Evolutionary conservation across 805 yeast genomes (phyloP).

Genomic region (Pichia pseudocactophila): DNA sequence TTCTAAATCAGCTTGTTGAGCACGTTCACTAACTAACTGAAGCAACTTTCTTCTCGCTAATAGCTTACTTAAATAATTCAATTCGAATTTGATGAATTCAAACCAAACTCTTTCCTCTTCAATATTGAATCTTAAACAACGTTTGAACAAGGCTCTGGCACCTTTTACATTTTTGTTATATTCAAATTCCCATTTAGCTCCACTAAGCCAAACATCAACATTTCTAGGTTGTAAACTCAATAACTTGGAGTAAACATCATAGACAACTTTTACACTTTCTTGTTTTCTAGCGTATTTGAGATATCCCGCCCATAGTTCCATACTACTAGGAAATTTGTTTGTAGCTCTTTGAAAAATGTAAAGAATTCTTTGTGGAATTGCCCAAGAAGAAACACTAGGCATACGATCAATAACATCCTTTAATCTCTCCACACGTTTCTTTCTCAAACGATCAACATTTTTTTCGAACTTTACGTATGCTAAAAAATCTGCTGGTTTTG

Average conservation of each 20-base stretch:
- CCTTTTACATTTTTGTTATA: conserved; percentile 81
- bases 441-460: conserved; percentile 69
- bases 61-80: conserved; percentile 75
- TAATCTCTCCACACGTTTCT: conserved; percentile 59
- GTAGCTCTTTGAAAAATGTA: conserved; percentile 81
- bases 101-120: conserved; percentile 70
- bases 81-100: conserved; percentile 80
- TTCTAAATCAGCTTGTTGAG: conserved; percentile 43
- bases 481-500: conserved; percentile 66
- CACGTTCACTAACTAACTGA: conserved; percentile 67
- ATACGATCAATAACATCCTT: conserved; percentile 46
- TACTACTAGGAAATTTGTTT: conserved; percentile 66
- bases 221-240: conserved; percentile 87
- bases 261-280: conserved; percentile 63
- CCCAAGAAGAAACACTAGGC: conserved; percentile 76
- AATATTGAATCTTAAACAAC: conserved; percentile 75
- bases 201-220: conserved; percentile 85
- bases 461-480: conserved; percentile 74
- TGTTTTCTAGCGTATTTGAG: conserved; percentile 57
- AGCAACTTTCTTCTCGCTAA: conserved; percentile 75
- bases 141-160: conserved; percentile 78
- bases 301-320: conserved; percentile 71
- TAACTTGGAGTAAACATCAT: conserved; percentile 67
- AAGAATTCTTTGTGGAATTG: conserved; percentile 70
- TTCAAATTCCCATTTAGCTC: conserved; percentile 90